Percentiles rank a stretch among this genome's conserved stretches.
phyloP scores from a whole-genome alignment of 2,329 filamentous ascomycete species.

The Aspergillus udagawae region DNA sequence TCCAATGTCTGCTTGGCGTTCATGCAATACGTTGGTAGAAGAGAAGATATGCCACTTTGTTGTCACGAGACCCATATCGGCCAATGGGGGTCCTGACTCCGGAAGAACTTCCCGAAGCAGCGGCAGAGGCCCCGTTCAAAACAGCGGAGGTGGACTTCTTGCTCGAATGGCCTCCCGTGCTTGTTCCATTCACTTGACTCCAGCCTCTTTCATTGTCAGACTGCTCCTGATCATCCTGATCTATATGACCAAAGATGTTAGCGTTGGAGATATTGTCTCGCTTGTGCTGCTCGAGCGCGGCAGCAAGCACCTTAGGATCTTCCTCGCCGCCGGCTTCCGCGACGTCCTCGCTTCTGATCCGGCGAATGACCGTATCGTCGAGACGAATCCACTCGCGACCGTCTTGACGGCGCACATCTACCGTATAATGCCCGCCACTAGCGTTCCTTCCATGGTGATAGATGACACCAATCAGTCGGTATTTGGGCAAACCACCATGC shows the following conservation, averaged over 20 bases:
- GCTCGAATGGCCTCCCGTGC: slow-evolving; percentile 42
- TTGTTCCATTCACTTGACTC: slow-evolving; percentile 75
- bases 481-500: slow-evolving; percentile 71
- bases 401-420: slow-evolving; percentile 92
- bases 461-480: slow-evolving; percentile 82
- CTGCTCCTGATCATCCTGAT: slow-evolving; percentile 63
- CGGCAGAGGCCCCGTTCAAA: slow-evolving; percentile 60
- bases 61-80: slow-evolving; percentile 69
- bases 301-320: slow-evolving; percentile 64
- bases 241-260: slow-evolving; percentile 71
- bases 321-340: slow-evolving; percentile 81
- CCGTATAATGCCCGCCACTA: slow-evolving; percentile 93
- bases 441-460: slow-evolving; percentile 98
- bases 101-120: slow-evolving; percentile 50
- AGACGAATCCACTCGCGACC: slow-evolving; percentile 94
- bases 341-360: slow-evolving; percentile 82
- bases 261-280: slow-evolving; percentile 46
- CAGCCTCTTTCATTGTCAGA: slow-evolving; percentile 62
- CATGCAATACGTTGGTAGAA: slow-evolving; percentile 76
- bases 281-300: slow-evolving; percentile 64
- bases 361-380: slow-evolving; percentile 86
- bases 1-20: background rate
- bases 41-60: slow-evolving; percentile 93
- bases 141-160: slow-evolving; percentile 67
- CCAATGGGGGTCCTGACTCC: slow-evolving; percentile 54